Conservation (phyloP, 768 basidiomycete species). For the Phanerochaete carnosa region DNA sequence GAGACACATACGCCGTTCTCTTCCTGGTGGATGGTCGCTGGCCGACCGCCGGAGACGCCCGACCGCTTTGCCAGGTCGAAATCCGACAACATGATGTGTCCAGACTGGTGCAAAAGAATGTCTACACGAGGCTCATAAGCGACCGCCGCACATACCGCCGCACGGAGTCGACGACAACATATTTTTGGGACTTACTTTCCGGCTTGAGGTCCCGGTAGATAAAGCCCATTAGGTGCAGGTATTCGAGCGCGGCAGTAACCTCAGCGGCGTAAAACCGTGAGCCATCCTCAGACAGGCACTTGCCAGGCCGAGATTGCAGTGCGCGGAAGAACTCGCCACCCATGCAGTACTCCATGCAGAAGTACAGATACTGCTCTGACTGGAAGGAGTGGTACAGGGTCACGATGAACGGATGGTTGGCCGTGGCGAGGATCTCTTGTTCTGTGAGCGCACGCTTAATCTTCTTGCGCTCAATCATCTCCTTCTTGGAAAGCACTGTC, state of each 20-base stretch:
- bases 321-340: slow-evolving; percentile 99
- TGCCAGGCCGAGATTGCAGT: slow-evolving; percentile 92
- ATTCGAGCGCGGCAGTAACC: slow-evolving; percentile 96
- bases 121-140: slow-evolving; percentile 47
- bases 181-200: slow-evolving; percentile 72
- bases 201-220: slow-evolving; percentile 99
- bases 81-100: slow-evolving; percentile 99
- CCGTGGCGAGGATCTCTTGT: slow-evolving; percentile 97
- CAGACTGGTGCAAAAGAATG: slow-evolving; percentile 94
- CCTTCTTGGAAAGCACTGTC: slow-evolving; percentile 93
- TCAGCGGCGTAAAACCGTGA: slow-evolving; percentile 98
- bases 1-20: slow-evolving; percentile 78
- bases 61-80: slow-evolving; percentile 99
- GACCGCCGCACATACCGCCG: neutral
- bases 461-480: slow-evolving; percentile 99
- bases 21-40: slow-evolving; percentile 81
- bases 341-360: slow-evolving; percentile 99
- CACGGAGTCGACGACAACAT: neutral
- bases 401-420: slow-evolving; percentile 99
- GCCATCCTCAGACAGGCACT: slow-evolving; percentile 93
- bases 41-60: slow-evolving; percentile 78
- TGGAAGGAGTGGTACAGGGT: slow-evolving; percentile 99
- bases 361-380: slow-evolving; percentile 95
- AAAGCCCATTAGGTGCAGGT: slow-evolving; percentile 98
- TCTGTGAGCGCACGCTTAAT: slow-evolving; percentile 98